These are phyloP conservation scores for Gastrolobium bilobum DNA, from an alignment of 306 rosid species.

Conservation along the genomic window DNA sequence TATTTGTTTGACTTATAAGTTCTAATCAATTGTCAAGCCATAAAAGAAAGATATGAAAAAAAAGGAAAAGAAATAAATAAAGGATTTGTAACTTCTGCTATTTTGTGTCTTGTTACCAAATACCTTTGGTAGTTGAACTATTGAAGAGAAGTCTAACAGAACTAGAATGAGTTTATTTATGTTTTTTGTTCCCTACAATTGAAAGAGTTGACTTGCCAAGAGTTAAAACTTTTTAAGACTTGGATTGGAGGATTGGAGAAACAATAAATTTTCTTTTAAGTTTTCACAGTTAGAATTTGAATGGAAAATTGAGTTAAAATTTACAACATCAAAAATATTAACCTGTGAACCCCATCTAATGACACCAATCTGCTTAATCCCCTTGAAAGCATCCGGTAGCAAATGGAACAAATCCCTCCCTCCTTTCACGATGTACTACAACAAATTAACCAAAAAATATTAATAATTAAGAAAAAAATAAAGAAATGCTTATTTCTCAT, in stretches of 20 bases:
- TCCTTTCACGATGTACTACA: constrained; percentile 88
- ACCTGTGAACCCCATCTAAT: constrained; percentile 99
- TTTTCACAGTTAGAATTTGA: background rate
- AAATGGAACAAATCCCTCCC: constrained; percentile 92
- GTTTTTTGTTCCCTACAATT: constrained; percentile 22
- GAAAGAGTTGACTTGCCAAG: constrained; percentile 33
- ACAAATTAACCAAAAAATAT: constrained; percentile 23
- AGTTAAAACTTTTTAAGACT: background rate
- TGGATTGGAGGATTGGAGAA: background rate
- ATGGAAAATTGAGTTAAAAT: background rate
- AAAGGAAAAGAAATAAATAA: background rate
- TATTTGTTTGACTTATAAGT: constrained; percentile 18
- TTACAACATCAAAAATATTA: background rate
- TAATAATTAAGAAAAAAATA: too few relatives aligned
- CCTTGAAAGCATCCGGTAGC: constrained; percentile 91
- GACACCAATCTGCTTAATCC: constrained; percentile 96
- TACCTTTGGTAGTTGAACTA: constrained; percentile 31
- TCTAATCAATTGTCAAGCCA: constrained; percentile 27
- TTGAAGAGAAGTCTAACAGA: constrained; percentile 18
- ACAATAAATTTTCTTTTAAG: constrained; percentile 4
- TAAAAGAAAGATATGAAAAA: background rate
- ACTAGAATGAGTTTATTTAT: constrained; percentile 17
- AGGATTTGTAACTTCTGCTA: background rate
- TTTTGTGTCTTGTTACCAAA: background rate
- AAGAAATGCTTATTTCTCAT: constrained; percentile 8